phyloP scores from a whole-genome alignment of 441 rosid genomes.

The Arabidopsis hybrid region DNA sequence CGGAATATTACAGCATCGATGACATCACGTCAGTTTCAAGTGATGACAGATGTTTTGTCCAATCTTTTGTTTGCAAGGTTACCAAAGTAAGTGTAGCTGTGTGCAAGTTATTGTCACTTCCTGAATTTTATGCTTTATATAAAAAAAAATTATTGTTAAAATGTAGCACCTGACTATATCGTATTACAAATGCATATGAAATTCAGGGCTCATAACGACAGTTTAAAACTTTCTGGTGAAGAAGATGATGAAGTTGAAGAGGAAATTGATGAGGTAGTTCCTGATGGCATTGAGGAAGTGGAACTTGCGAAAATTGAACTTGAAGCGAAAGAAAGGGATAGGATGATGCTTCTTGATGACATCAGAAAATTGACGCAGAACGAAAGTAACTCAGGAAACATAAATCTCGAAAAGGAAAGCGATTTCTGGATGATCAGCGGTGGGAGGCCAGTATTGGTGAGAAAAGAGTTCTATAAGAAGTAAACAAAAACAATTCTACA shows the following conservation, averaged over 20 bases:
- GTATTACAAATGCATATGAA: constrained; percentile 23
- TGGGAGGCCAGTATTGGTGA: constrained; percentile 78
- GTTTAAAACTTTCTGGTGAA: constrained; percentile 81
- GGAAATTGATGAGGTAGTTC: constrained; percentile 95
- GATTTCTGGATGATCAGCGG: constrained; percentile 87
- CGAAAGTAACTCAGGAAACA: constrained; percentile 65
- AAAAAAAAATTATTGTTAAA: constrained; percentile 8
- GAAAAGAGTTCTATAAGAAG: constrained; percentile 31
- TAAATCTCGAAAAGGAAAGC: constrained; percentile 52
- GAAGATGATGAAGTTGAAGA: constrained; percentile 95
- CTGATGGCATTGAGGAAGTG: constrained; percentile 96
- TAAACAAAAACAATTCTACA: background rate
- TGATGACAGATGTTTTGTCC: constrained; percentile 95
- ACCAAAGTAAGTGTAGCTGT: constrained; percentile 79
- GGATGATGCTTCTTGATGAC: constrained; percentile 74
- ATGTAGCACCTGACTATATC: constrained; percentile 7
- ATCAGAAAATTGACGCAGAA: constrained; percentile 67
- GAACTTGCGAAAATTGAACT: constrained; percentile 88
- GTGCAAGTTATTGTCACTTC: constrained; percentile 4
- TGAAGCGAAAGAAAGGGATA: constrained; percentile 76
- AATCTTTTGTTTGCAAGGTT: constrained; percentile 96
- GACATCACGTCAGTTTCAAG: constrained; percentile 99
- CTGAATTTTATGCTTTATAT: background rate
- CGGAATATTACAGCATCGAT: constrained; percentile 88
- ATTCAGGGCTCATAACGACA: constrained; percentile 84